Percentiles rank a stretch among this genome's conserved stretches.
phyloP scores from a whole-genome alignment of 2,329 filamentous ascomycete species.

The Endothia cerciana region DNA sequence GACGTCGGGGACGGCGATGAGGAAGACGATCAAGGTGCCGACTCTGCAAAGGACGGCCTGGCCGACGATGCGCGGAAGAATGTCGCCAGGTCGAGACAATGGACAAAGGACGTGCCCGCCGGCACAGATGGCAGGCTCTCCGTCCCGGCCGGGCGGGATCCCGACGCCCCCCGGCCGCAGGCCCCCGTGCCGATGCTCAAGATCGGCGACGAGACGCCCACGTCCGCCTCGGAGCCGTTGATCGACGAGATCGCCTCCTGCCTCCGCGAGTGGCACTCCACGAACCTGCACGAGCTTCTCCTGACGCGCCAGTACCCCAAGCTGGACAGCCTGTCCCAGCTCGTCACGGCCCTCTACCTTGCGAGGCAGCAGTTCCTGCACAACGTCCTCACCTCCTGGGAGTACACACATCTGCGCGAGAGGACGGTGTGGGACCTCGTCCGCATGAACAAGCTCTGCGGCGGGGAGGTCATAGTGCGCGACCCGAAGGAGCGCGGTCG shows the following conservation, averaged over 20 bases:
- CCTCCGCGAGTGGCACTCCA: slow-evolving; percentile 96
- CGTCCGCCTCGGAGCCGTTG: slow-evolving; percentile 83
- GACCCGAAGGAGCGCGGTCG: slow-evolving; percentile 83
- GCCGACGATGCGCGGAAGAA: slow-evolving; percentile 42
- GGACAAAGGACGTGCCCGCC: slow-evolving; percentile 42
- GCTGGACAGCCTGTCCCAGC: slow-evolving; percentile 77
- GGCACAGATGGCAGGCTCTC: slow-evolving; percentile 49
- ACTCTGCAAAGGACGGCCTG: slow-evolving; percentile 60
- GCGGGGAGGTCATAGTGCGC: slow-evolving; percentile 91
- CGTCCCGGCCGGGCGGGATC: slow-evolving; percentile 60
- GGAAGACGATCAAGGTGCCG: slow-evolving; percentile 42
- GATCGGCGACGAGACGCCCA: slow-evolving; percentile 95
- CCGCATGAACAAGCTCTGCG: slow-evolving; percentile 90
- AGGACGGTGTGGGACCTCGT: slow-evolving; percentile 96
- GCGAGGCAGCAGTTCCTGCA: slow-evolving; percentile 89
- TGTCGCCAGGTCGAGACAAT: slow-evolving; percentile 28
- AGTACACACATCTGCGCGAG: slow-evolving; percentile 80
- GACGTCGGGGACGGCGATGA: slow-evolving; percentile 51
- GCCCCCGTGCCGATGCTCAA: slow-evolving; percentile 97
- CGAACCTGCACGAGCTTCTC: slow-evolving; percentile 89
- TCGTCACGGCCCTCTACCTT: slow-evolving; percentile 83
- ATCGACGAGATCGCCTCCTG: slow-evolving; percentile 98
- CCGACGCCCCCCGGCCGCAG: slow-evolving; percentile 73
- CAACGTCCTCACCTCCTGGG: slow-evolving; percentile 86
- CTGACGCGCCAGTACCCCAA: slow-evolving; percentile 80